Evolutionary conservation across 2,329 filamentous ascomycete species (phyloP).

Genomic region (Bipolaris oryzae): DNA sequence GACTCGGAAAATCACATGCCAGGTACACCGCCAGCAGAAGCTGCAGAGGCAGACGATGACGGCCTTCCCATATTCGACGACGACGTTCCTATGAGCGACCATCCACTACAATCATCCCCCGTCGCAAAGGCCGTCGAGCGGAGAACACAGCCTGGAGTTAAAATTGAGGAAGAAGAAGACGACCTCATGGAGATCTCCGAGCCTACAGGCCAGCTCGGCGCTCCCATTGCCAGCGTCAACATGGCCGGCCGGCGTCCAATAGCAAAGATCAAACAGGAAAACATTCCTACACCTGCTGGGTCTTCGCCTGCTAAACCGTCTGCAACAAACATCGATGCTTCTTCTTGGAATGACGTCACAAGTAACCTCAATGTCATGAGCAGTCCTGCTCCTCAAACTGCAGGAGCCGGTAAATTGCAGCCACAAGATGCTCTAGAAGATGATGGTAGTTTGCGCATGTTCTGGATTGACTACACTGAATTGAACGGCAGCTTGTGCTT

Average conservation of each 20-base stretch:
- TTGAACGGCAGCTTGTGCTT: constrained; percentile 89
- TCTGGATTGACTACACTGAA: constrained; percentile 97
- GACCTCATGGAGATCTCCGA: constrained; percentile 86
- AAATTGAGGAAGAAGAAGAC: constrained; percentile 72
- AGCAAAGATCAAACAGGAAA: constrained; percentile 71
- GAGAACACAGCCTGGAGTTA: constrained; percentile 63
- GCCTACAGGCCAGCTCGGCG: constrained; percentile 66
- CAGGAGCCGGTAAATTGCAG: constrained; percentile 77
- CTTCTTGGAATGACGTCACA: constrained; percentile 87
- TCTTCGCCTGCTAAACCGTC: constrained; percentile 74
- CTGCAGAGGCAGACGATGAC: constrained; percentile 58
- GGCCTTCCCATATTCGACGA: constrained; percentile 65
- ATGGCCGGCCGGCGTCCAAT: constrained; percentile 79
- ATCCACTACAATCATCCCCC: constrained; percentile 80
- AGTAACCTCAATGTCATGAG: constrained; percentile 84
- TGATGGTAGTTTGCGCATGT: constrained; percentile 90
- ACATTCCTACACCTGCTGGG: constrained; percentile 72
- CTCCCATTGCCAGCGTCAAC: constrained; percentile 76
- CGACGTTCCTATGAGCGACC: constrained; percentile 85
- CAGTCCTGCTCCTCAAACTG: constrained; percentile 69
- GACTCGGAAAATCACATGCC: constrained; percentile 53
- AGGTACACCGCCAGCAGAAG: constrained; percentile 49
- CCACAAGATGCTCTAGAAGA: constrained; percentile 87
- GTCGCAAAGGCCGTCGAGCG: constrained; percentile 78
- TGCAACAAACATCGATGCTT: constrained; percentile 68